phyloP scores from a whole-genome alignment of 208 protist species.

The Acanthamoeba royreba region DNA sequence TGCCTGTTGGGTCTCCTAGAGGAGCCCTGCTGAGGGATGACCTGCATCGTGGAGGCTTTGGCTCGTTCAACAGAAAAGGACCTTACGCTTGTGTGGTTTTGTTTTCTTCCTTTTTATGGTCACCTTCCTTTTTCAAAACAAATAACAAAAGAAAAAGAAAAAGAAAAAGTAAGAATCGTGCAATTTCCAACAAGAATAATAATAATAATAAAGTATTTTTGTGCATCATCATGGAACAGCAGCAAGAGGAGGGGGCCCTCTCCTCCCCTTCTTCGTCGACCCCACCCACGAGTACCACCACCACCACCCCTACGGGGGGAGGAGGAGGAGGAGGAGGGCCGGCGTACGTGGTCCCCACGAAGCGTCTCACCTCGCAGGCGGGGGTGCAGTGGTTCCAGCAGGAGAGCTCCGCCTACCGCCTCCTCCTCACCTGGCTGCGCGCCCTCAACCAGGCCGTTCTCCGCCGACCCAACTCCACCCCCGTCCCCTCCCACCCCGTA shows the following conservation, averaged over 20 bases:
- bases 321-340: not conserved
- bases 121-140: too few relatives aligned
- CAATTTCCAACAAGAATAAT: too few relatives aligned
- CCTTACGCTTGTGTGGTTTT: too few relatives aligned
- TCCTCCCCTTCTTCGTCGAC: too few relatives aligned
- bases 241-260: not conserved
- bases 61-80: too few relatives aligned
- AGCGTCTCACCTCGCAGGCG: not conserved
- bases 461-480: not conserved
- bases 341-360: not conserved
- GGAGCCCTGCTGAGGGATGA: too few relatives aligned
- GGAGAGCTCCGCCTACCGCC: not conserved
- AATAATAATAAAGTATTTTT: too few relatives aligned
- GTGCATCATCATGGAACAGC: not conserved
- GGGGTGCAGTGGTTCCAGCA: not conserved
- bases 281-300: too few relatives aligned
- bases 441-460: not conserved
- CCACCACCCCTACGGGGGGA: too few relatives aligned
- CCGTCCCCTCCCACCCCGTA: not conserved
- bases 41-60: too few relatives aligned
- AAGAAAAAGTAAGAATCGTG: not conserved
- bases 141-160: not conserved
- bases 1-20: too few relatives aligned
- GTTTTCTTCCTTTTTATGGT: too few relatives aligned
- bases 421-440: not conserved